Conservation (phyloP, 768 basidiomycete genomes). For the Auricularia auricula-judae region DNA sequence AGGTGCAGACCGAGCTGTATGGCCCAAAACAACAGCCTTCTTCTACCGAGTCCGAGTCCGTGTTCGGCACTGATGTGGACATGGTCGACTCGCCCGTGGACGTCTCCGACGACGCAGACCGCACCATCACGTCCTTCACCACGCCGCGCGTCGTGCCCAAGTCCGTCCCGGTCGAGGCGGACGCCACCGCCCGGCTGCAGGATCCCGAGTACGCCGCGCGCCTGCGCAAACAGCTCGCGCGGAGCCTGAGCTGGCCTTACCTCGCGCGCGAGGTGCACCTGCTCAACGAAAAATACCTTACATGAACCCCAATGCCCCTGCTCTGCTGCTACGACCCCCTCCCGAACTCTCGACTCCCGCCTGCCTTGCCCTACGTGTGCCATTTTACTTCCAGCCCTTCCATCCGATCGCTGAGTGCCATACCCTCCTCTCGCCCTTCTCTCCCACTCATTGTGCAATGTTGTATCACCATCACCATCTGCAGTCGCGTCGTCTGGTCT, state of each 20-base stretch:
- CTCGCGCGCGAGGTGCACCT: conserved; percentile 76
- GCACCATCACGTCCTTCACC: neutral
- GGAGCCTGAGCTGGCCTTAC: conserved; percentile 74
- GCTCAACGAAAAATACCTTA: conserved; percentile 74
- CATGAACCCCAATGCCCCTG: neutral
- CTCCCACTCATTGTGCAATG: neutral
- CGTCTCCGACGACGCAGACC: neutral
- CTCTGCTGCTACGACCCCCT: neutral
- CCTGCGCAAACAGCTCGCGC: conserved; percentile 27
- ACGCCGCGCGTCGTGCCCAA: neutral
- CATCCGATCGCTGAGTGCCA: neutral
- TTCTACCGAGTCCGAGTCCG: conserved; percentile 1
- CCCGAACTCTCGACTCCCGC: neutral
- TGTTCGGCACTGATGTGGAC: neutral
- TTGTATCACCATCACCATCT: neutral
- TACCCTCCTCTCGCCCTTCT: neutral
- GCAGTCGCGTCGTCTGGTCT: neutral
- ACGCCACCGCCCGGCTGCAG: neutral
- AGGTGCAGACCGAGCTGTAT: conserved; percentile 13
- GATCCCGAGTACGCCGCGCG: conserved; percentile 1
- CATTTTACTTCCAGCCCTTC: neutral
- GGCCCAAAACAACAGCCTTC: conserved; percentile 32
- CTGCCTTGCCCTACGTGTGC: neutral
- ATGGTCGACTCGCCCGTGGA: neutral
- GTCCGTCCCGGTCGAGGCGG: neutral